phyloP scores from a whole-genome alignment of 495 filamentous ascomycete species.

The Neurospora sp. region DNA sequence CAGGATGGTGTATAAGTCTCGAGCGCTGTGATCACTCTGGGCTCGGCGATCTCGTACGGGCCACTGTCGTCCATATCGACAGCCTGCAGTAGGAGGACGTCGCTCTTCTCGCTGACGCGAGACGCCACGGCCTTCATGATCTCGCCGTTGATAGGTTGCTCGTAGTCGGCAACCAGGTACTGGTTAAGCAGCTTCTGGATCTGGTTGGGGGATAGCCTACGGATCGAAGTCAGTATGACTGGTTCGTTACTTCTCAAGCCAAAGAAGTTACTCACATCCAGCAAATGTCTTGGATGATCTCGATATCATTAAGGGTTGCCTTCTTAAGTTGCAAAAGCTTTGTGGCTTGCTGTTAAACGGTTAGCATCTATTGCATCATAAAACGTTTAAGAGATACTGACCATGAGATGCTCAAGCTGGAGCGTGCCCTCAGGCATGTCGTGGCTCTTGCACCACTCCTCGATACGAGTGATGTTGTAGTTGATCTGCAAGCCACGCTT shows the following conservation, averaged over 20 bases:
- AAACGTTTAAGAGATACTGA: conserved; percentile 23
- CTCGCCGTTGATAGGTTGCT: conserved; percentile 98
- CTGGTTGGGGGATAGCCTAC: conserved; percentile 91
- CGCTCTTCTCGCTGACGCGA: conserved; percentile 95
- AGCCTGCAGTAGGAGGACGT: conserved; percentile 82
- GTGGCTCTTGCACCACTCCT: conserved; percentile 99
- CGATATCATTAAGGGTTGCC: conserved; percentile 96
- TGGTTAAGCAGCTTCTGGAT: conserved; percentile 99
- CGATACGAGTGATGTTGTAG: conserved; percentile 98
- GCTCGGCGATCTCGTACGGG: conserved; percentile 98
- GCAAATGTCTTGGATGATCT: conserved; percentile 99
- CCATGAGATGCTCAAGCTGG: conserved; percentile 97
- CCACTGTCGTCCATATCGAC: conserved; percentile 99
- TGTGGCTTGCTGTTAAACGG: conserved; percentile 68
- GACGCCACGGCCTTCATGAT: conserved; percentile 99
- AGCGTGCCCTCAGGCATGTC: conserved; percentile 98
- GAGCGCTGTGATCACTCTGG: conserved; percentile 85
- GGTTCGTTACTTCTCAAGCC: background rate
- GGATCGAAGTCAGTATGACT: conserved; percentile 9
- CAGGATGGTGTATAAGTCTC: conserved; percentile 97
- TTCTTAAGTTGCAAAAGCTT: conserved; percentile 99
- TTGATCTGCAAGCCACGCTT: conserved; percentile 99
- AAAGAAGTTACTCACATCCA: conserved; percentile 70
- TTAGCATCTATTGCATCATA: conserved; percentile 14
- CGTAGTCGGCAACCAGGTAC: conserved; percentile 97